Evolutionary conservation across 495 filamentous ascomycete species (phyloP).

Genomic region (Neurospora sp.): DNA sequence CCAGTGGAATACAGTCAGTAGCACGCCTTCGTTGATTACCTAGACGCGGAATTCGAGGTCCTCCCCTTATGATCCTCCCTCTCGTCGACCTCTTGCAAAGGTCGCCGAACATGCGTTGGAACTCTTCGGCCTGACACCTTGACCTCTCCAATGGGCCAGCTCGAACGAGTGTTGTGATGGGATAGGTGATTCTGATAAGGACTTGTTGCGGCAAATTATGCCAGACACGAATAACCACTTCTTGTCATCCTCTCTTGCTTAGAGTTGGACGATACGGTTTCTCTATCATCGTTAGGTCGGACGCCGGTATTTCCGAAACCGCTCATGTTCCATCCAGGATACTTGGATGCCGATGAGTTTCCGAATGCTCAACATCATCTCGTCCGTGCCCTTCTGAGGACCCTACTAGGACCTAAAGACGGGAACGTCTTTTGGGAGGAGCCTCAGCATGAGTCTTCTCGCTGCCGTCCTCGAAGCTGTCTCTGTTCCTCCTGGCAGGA

Average conservation of each 20-base stretch:
- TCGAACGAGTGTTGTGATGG: conserved; percentile 1
- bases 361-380: too few species aligned
- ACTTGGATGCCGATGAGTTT: too few species aligned
- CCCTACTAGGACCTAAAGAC: not conserved
- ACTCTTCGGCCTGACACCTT: conserved; percentile 29
- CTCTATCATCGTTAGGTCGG: too few species aligned
- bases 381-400: too few species aligned
- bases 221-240: too few species aligned
- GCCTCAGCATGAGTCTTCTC: not conserved
- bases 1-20: too few species aligned
- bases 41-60: too few species aligned
- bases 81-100: conserved; percentile 15
- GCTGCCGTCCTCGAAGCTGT: not conserved
- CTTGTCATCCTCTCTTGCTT: not conserved
- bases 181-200: not conserved
- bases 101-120: conserved; percentile 38
- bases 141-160: conserved; percentile 27
- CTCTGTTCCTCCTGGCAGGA: not conserved
- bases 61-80: not conserved
- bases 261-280: not conserved
- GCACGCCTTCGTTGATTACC: too few species aligned
- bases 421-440: not conserved
- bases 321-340: too few species aligned
- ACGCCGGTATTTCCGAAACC: too few species aligned
- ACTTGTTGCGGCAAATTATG: too few species aligned